Conservation (phyloP, 2,329 filamentous ascomycete species). For the Acrocalymma vagum region DNA sequence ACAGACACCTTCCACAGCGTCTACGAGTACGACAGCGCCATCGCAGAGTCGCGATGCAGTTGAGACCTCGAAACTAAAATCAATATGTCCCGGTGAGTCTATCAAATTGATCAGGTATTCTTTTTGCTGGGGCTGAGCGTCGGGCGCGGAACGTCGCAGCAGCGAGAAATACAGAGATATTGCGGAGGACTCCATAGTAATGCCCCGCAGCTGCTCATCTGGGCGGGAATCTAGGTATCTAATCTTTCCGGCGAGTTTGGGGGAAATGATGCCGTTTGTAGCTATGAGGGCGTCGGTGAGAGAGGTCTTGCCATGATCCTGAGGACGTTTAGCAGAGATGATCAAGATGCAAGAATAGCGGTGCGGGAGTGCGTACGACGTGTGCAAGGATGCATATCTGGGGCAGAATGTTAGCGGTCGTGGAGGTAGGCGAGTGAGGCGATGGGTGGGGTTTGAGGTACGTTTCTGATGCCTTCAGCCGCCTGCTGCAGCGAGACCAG, state of each 20-base stretch:
- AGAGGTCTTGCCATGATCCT: conserved; percentile 98
- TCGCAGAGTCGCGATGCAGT: conserved; percentile 95
- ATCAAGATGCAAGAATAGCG: conserved; percentile 8
- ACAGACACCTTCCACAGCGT: conserved; percentile 97
- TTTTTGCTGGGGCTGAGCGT: conserved; percentile 74
- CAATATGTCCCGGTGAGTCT: conserved; percentile 96
- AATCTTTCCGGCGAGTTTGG: conserved; percentile 96
- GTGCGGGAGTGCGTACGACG: conserved; percentile 64
- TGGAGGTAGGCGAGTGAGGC: conserved; percentile 22
- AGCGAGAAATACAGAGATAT: conserved; percentile 97
- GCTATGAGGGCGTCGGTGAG: conserved; percentile 95
- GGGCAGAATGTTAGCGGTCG: conserved; percentile 23
- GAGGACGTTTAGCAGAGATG: conserved; percentile 21
- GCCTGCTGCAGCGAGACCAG: conserved; percentile 89
- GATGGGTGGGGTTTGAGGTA: conserved; percentile 56
- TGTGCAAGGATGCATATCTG: conserved; percentile 96
- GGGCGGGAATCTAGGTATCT: conserved; percentile 95
- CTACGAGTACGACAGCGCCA: conserved; percentile 91
- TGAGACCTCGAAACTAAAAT: conserved; percentile 98
- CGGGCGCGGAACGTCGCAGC: conserved; percentile 75
- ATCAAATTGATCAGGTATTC: conserved; percentile 98
- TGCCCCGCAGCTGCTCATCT: conserved; percentile 93
- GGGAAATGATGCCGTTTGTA: conserved; percentile 99
- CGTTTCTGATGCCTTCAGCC: conserved; percentile 90
- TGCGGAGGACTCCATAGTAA: conserved; percentile 99